phyloP scores from a whole-genome alignment of 2,329 filamentous ascomycete genomes.

The Gnomoniopsis smithogilvyi region DNA sequence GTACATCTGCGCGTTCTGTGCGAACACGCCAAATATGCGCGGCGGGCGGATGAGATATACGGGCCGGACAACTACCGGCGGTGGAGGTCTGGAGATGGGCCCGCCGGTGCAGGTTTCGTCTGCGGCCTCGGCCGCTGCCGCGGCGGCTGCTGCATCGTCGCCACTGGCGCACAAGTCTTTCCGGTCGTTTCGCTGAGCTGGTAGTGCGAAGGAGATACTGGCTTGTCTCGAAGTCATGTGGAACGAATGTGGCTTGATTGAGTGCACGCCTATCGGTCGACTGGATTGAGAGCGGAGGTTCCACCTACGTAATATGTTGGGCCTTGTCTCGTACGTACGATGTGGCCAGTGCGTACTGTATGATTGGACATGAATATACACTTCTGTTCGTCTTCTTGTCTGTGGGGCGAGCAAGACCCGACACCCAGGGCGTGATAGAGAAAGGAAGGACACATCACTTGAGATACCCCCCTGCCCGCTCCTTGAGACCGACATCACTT shows the following conservation, averaged over 20 bases:
- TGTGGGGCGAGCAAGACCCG: background rate
- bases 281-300: background rate
- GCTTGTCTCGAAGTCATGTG: background rate
- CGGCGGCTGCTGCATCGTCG: slow-evolving; percentile 26
- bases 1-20: slow-evolving; percentile 63
- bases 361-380: background rate
- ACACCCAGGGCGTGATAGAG: background rate
- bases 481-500: background rate
- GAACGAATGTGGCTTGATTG: background rate
- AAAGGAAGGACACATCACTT: background rate
- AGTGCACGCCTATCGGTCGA: background rate
- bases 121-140: background rate
- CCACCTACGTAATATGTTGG: background rate
- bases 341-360: background rate
- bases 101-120: slow-evolving; percentile 22
- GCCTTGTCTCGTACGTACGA: background rate
- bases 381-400: background rate
- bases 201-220: background rate
- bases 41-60: slow-evolving; percentile 45
- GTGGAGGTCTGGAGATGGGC: slow-evolving; percentile 17
- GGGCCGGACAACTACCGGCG: slow-evolving; percentile 25
- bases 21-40: slow-evolving; percentile 54
- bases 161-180: slow-evolving; percentile 44
- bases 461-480: background rate
- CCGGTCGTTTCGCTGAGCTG: slow-evolving; percentile 39